Percentiles rank a stretch among this genome's conserved stretches.
Conservation (phyloP, 192 early-diverging fungal genomes). For the Linnemannia elongata region DNA sequence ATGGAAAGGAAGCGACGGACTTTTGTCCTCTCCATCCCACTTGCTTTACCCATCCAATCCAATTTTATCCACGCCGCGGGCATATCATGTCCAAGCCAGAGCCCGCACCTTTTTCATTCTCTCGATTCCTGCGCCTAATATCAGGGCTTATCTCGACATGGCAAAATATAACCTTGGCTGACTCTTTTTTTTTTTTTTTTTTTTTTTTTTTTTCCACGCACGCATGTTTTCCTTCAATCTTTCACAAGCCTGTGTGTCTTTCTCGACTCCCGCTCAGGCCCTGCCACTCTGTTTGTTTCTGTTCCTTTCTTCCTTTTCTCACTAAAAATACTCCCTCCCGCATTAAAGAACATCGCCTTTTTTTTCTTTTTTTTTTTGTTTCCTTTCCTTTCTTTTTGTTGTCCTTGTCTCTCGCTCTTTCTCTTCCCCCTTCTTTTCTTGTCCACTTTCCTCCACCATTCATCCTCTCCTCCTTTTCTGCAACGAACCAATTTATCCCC, state of each 20-base stretch:
- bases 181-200: neutral
- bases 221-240: neutral
- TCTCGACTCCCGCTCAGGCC: slow-evolving; percentile 15
- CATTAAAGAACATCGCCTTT: neutral
- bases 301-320: neutral
- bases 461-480: too few relatives aligned
- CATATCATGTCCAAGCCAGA: neutral
- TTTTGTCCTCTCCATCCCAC: neutral
- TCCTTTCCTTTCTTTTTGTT: neutral
- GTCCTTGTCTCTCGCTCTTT: neutral
- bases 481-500: too few relatives aligned
- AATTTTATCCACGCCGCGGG: neutral
- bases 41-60: neutral
- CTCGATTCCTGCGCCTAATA: too few relatives aligned
- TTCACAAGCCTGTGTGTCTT: neutral
- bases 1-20: neutral
- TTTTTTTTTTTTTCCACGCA: neutral
- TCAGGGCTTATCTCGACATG: neutral
- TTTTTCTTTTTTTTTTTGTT: neutral
- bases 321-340: slow-evolving; percentile 1
- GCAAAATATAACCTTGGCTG: neutral
- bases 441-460: neutral
- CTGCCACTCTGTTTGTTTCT: neutral
- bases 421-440: neutral
- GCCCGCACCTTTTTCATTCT: neutral